Conservation (phyloP, 1,284 basidiomycete genomes). For the Melampsora americana region DNA sequence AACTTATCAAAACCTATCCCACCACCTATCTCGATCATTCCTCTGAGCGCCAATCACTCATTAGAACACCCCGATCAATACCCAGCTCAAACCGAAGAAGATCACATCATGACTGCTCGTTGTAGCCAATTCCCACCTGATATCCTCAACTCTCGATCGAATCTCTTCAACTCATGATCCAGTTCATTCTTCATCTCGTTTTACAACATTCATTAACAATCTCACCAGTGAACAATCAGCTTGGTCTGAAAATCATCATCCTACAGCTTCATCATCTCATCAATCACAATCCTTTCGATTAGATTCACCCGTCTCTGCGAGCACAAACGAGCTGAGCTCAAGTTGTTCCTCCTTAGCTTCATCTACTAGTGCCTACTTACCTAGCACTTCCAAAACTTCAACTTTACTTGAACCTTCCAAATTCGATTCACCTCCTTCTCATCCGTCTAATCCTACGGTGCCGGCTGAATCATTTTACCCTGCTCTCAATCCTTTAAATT, state of each 20-base stretch:
- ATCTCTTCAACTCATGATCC: not conserved
- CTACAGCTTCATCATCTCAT: slow-evolving; percentile 3
- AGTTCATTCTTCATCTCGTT: slow-evolving; percentile 9
- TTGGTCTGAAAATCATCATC: not conserved
- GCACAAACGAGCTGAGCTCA: slow-evolving; percentile 11
- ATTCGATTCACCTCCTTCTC: slow-evolving; percentile 1
- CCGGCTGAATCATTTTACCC: slow-evolving; percentile 2
- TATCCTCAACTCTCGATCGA: not conserved
- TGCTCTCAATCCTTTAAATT: not conserved
- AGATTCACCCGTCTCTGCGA: not conserved
- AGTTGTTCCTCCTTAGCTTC: slow-evolving; percentile 37
- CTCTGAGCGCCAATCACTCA: too few relatives aligned
- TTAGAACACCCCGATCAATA: too few relatives aligned
- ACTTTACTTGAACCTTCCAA: not conserved
- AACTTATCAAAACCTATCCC: too few relatives aligned
- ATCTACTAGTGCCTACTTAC: not conserved
- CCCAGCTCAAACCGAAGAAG: not conserved
- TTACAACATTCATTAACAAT: slow-evolving; percentile 12
- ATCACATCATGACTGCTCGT: slow-evolving; percentile 35
- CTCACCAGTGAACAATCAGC: not conserved
- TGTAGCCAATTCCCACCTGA: slow-evolving; percentile 28
- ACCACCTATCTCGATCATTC: too few relatives aligned
- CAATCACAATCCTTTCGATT: not conserved
- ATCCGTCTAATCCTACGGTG: not conserved
- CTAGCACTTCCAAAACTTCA: not conserved